A percentile compares a stretch with the other conserved stretches of the same genome.
Evolutionary conservation across 2,329 filamentous ascomycete genomes (phyloP).

Genomic region (Calonectria hawksworthii): DNA sequence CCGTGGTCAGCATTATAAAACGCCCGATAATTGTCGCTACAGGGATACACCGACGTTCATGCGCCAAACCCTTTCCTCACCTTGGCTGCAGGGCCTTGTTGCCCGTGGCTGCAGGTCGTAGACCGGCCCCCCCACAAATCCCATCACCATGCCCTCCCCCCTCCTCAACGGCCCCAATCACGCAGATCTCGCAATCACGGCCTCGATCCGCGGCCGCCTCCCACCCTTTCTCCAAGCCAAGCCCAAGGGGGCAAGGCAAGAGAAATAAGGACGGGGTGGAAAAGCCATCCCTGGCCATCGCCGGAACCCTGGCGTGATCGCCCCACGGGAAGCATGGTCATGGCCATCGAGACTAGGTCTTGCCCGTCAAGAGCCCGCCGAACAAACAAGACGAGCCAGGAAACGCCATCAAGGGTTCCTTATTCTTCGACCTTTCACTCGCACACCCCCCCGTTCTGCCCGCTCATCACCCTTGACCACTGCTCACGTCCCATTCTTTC

Average conservation of each 20-base stretch:
- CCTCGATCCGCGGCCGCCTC: slow-evolving; percentile 26
- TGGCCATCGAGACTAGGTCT: slow-evolving; percentile 10
- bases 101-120: slow-evolving; percentile 18
- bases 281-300: slow-evolving; percentile 12
- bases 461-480: slow-evolving; percentile 4
- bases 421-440: neutral
- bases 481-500: neutral
- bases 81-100: slow-evolving; percentile 21
- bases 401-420: neutral
- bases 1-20: slow-evolving; percentile 16
- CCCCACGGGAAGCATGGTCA: slow-evolving; percentile 28
- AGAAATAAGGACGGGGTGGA: slow-evolving; percentile 9
- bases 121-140: slow-evolving; percentile 17
- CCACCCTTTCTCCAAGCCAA: slow-evolving; percentile 6
- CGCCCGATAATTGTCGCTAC: slow-evolving; percentile 28
- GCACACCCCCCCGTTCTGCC: neutral
- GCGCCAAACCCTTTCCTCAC: slow-evolving; percentile 37
- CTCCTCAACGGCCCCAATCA: slow-evolving; percentile 23
- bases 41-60: slow-evolving; percentile 30
- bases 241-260: neutral
- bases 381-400: neutral
- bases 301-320: slow-evolving; percentile 31
- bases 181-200: slow-evolving; percentile 34
- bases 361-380: neutral
- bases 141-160: slow-evolving; percentile 16